These are phyloP conservation scores for Pichia manshurica DNA, from an alignment of 805 yeast genomes.

Conservation along the genomic window DNA sequence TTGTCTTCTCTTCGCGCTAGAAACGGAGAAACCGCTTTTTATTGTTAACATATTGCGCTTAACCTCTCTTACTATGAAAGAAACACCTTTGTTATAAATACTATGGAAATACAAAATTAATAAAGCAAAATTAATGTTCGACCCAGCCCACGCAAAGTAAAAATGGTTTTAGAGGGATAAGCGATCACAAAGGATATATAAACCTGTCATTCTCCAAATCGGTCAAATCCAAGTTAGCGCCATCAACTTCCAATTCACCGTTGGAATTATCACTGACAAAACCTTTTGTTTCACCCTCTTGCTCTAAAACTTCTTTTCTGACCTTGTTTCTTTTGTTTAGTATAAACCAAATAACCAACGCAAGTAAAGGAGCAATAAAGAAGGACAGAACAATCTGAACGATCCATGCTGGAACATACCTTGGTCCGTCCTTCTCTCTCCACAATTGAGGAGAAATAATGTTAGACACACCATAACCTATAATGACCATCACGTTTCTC, in stretches of 20 bases:
- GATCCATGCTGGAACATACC: slow-evolving; percentile 46
- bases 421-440: slow-evolving; percentile 44
- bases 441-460: slow-evolving; percentile 54
- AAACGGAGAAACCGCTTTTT: no score
- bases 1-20: neutral
- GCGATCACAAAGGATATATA: slow-evolving; percentile 39
- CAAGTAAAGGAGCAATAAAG: slow-evolving; percentile 38
- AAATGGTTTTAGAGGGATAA: no score
- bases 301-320: slow-evolving; percentile 13
- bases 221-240: slow-evolving; percentile 47
- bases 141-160: no score
- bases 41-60: no score
- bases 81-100: no score
- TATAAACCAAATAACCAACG: slow-evolving; percentile 40
- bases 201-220: slow-evolving; percentile 47
- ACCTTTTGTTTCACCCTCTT: slow-evolving; percentile 20
- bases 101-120: no score
- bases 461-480: slow-evolving; percentile 44
- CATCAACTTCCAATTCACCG: slow-evolving; percentile 27
- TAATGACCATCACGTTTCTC: slow-evolving; percentile 44
- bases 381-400: slow-evolving; percentile 52
- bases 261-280: slow-evolving; percentile 26
- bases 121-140: neutral
- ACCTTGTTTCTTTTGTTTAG: slow-evolving; percentile 39
- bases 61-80: no score